A percentile compares a stretch with the other conserved stretches of the same genome.
Evolutionary conservation across 345 rosid genomes (phyloP).

Genomic region (Odontarrhena argentea): DNA sequence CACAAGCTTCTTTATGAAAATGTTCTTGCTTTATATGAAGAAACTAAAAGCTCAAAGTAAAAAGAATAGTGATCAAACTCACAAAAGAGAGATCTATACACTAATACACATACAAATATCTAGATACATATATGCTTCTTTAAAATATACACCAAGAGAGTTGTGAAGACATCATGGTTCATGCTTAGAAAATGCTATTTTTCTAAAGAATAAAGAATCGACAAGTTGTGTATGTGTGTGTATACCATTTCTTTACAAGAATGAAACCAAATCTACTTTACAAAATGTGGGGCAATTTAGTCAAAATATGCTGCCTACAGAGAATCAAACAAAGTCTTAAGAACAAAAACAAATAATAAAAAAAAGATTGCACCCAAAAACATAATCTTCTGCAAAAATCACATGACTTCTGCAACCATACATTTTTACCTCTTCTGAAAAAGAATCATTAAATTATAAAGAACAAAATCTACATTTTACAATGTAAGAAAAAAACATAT

Average conservation of each 20-base stretch:
- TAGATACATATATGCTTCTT: background rate
- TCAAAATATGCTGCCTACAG: constrained; percentile 45
- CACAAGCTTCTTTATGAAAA: constrained; percentile 26
- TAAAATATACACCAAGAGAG: constrained; percentile 21
- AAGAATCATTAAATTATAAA: background rate
- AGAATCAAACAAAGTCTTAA: constrained; percentile 9
- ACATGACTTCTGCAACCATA: constrained; percentile 34
- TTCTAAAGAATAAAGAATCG: background rate
- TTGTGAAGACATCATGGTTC: constrained; percentile 34
- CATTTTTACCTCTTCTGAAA: background rate
- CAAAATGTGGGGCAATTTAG: constrained; percentile 25
- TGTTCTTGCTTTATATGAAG: constrained; percentile 37
- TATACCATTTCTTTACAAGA: constrained; percentile 24
- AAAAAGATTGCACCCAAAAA: constrained; percentile 23
- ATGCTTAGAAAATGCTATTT: constrained; percentile 38
- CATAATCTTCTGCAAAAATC: constrained; percentile 29
- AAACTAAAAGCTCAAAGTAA: constrained; percentile 17
- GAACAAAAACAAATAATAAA: constrained; percentile 1
- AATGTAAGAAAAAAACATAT: constrained; percentile 2
- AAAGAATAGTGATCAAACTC: constrained; percentile 16
- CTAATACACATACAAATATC: background rate
- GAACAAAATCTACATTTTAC: constrained; percentile 14
- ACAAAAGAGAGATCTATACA: constrained; percentile 23
- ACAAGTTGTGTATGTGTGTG: constrained; percentile 33
- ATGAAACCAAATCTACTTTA: constrained; percentile 25